Percentiles rank a stretch among this genome's conserved stretches.
These are phyloP conservation scores for Phytophthora colocasiae DNA, from an alignment of 352 stramenopile species.

Conservation along the genomic window DNA sequence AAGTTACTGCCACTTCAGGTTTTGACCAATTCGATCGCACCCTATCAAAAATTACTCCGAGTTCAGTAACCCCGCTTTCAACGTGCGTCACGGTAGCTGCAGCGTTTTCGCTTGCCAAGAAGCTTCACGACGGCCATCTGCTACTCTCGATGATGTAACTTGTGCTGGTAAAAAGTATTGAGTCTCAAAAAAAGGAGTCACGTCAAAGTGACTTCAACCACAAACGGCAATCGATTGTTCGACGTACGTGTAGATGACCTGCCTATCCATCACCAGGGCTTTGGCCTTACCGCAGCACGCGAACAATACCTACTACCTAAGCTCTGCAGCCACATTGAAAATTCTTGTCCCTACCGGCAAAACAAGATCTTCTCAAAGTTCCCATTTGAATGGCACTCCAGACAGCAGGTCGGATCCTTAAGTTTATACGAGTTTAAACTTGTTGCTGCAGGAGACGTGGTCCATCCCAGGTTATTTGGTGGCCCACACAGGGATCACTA, in stretches of 20 bases:
- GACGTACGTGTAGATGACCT: too few species aligned
- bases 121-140: neutral
- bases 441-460: neutral
- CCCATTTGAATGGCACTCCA: neutral
- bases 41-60: too few species aligned
- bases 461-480: constrained; percentile 6
- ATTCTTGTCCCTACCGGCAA: neutral
- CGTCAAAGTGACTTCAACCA: neutral
- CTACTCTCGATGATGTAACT: neutral
- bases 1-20: too few species aligned
- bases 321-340: too few species aligned
- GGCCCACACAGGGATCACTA: constrained; percentile 3
- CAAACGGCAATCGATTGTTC: too few species aligned
- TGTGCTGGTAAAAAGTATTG: neutral
- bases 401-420: neutral
- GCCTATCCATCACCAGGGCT: too few species aligned
- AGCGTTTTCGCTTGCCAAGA: too few species aligned
- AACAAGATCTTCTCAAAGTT: neutral
- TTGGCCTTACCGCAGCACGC: too few species aligned
- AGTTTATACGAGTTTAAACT: neutral
- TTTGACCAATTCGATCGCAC: too few species aligned
- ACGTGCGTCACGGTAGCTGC: too few species aligned
- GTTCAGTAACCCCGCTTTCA: too few species aligned
- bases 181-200: neutral
- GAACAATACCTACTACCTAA: too few species aligned